A percentile compares a stretch with the other conserved stretches of the same genome.
These are phyloP conservation scores for Parachaetomium inaequale DNA, from an alignment of 495 filamentous ascomycete genomes.

Conservation along the genomic window DNA sequence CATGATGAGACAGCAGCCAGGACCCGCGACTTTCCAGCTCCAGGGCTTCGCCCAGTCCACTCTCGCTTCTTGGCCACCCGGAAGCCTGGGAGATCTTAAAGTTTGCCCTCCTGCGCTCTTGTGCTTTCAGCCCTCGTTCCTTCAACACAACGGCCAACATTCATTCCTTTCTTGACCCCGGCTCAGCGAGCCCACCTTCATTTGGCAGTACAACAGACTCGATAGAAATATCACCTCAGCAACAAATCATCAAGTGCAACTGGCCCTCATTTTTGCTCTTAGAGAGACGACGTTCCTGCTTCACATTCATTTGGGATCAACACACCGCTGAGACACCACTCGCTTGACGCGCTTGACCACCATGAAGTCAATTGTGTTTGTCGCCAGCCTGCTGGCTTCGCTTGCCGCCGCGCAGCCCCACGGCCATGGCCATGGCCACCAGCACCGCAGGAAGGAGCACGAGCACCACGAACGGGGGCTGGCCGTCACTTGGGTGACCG, in stretches of 20 bases:
- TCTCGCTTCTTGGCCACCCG: slow-evolving; percentile 13
- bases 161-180: slow-evolving; percentile 37
- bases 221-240: not conserved
- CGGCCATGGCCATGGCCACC: slow-evolving; percentile 37
- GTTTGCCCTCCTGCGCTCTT: slow-evolving; percentile 11
- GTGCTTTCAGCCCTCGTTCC: slow-evolving; percentile 15
- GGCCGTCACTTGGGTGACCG: slow-evolving; percentile 47
- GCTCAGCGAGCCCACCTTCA: slow-evolving; percentile 35
- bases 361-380: slow-evolving; percentile 49
- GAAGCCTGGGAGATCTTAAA: slow-evolving; percentile 15
- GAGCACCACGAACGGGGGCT: slow-evolving; percentile 39
- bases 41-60: slow-evolving; percentile 1
- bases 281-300: not conserved
- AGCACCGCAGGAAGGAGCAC: slow-evolving; percentile 31
- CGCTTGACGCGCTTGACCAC: slow-evolving; percentile 10
- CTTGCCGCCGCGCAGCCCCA: slow-evolving; percentile 45
- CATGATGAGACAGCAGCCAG: not conserved
- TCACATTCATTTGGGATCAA: slow-evolving; percentile 10
- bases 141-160: slow-evolving; percentile 25
- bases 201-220: slow-evolving; percentile 14
- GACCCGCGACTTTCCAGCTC: not conserved
- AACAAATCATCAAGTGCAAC: not conserved
- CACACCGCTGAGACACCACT: not conserved
- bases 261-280: slow-evolving; percentile 3
- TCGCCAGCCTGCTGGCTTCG: slow-evolving; percentile 42